Percentiles rank a stretch among this genome's conserved stretches.
Conservation (phyloP, 1,284 basidiomycete genomes). For the Leccinum colubrinum region DNA sequence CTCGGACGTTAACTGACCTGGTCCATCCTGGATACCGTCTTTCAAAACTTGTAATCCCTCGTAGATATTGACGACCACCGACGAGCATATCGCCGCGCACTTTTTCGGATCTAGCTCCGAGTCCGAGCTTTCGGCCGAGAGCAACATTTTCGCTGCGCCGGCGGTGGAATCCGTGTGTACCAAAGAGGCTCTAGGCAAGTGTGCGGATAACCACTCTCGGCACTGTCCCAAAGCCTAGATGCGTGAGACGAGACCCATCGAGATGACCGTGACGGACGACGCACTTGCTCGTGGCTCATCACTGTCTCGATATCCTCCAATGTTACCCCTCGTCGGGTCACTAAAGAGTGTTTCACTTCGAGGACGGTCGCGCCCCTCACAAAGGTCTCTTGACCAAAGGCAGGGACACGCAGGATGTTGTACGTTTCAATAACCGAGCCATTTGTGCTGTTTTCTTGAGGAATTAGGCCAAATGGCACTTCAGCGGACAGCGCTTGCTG, state of each 20-base stretch:
- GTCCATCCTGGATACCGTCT: conserved; percentile 61
- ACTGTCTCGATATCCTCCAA: conserved; percentile 51
- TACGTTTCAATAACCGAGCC: conserved; percentile 76
- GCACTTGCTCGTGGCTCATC: conserved; percentile 75
- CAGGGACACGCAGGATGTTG: conserved; percentile 49
- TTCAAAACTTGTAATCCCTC: conserved; percentile 53
- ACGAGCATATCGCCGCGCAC: conserved; percentile 73
- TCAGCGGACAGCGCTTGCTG: conserved; percentile 46
- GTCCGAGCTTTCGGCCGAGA: conserved; percentile 22
- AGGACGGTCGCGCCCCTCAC: conserved; percentile 59
- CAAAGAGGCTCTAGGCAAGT: conserved; percentile 50
- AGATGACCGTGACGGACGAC: neutral
- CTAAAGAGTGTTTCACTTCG: conserved; percentile 65
- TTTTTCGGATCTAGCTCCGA: conserved; percentile 36
- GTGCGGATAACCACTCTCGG: conserved; percentile 48
- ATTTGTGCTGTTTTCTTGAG: conserved; percentile 75
- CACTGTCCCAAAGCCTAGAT: conserved; percentile 77
- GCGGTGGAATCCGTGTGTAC: conserved; percentile 67
- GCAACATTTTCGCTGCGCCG: conserved; percentile 56
- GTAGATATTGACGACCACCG: conserved; percentile 56
- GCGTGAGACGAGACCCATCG: neutral
- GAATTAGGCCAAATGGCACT: conserved; percentile 55
- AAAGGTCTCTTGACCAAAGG: conserved; percentile 42
- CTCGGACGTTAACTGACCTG: conserved; percentile 14
- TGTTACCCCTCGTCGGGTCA: conserved; percentile 54